Evolutionary conservation across 352 stramenopile genomes (phyloP), one percentile per base, ranked within the genome.

Genomic region (Plasmopara muralis): DNA sequence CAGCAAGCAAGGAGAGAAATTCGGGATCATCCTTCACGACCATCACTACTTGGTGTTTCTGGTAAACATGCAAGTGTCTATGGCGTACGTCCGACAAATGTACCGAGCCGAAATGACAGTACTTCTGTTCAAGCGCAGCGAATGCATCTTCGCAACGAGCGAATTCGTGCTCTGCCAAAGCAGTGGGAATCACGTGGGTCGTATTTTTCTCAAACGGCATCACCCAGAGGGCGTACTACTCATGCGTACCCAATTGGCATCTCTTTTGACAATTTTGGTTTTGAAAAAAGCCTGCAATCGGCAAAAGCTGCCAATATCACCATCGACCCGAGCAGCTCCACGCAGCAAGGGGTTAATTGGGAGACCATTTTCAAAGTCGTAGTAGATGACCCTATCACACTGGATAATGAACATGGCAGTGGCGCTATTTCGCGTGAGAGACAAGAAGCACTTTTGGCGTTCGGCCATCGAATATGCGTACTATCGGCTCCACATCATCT

Each of bases 81-180:
- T 16, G 15, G 59, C 49, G 14, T 14, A 44, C 48, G 33, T 4
- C 43, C 41, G 29, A 54, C 15, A 16, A 64, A 46, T 44, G 30
- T 57, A 42, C 47, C 44, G 25, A 64, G 48, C 30, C 60, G 49
- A n/a, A 62, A 66, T 37, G 64, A 62, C 14, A 60, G 46, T 18
- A 39, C 28, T 9, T 68, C 55, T 0, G 68, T 85, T 41, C 77
- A 85, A 66, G 59, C 53, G n/a, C 61, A 64, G 35, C 60, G 68
- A n/a, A 47, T 85, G 14, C 60, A 72, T n/a, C 55, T 87, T 50
- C 74, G 77, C 14, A 55, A 80, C n/a, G 70, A 74, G 44, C 57
- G 72, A 13, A 64, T 66, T 59, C 55, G 65, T 41, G 45, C 45
- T 14, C 43, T 47, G 20, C 29, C 39, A 37, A 46, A 41, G 16